phyloP scores from a whole-genome alignment of 768 basidiomycete species.

The Cyclocybe aegerita region DNA sequence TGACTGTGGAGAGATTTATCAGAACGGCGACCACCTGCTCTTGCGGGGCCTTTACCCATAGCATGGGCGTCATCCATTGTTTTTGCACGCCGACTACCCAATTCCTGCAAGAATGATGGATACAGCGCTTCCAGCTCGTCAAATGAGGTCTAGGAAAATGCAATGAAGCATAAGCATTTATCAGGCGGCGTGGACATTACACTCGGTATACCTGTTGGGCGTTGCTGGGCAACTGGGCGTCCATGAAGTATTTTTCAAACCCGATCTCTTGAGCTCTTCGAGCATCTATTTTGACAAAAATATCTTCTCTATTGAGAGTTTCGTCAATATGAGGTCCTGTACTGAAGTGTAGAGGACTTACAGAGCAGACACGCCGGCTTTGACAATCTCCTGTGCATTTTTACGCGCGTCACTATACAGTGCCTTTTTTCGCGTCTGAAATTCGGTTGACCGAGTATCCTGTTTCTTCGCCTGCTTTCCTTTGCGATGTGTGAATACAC shows the following conservation, averaged over 20 bases:
- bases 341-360: neutral
- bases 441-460: conserved; percentile 1
- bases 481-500: neutral
- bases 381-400: conserved; percentile 13
- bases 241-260: conserved; percentile 16
- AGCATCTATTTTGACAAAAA: conserved; percentile 7
- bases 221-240: conserved; percentile 7
- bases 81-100: conserved; percentile 14
- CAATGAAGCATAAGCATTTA: neutral
- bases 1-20: conserved; percentile 8
- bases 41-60: conserved; percentile 12
- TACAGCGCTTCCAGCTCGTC: conserved; percentile 5
- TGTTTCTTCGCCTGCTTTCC: conserved; percentile 4
- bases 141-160: conserved; percentile 8
- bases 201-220: conserved; percentile 7
- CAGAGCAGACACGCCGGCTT: conserved; percentile 8
- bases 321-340: neutral
- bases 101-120: conserved; percentile 7
- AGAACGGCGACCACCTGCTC: neutral
- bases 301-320: conserved; percentile 7
- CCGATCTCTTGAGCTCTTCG: conserved; percentile 12
- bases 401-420: conserved; percentile 13
- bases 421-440: conserved; percentile 10
- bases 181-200: neutral
- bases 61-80: conserved; percentile 14